Conservation (phyloP, 768 basidiomycete genomes). For the Hygrophorus pudorinus region DNA sequence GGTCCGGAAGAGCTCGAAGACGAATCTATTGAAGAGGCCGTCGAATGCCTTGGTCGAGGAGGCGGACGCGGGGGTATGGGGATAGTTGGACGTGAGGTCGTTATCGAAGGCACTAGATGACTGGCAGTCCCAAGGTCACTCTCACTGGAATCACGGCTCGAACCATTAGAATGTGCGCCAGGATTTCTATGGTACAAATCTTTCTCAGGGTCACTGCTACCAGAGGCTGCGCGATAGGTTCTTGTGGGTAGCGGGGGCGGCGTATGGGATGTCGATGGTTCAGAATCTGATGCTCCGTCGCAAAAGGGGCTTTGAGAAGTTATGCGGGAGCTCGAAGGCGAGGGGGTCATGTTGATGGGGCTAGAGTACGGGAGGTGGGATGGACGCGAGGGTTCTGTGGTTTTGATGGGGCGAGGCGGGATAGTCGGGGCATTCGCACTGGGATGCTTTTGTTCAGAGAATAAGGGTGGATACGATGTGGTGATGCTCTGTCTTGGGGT, state of each 20-base stretch:
- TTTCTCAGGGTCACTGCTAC: conserved; percentile 7
- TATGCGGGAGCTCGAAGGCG: too few relatives aligned
- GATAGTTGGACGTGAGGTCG: conserved; percentile 12
- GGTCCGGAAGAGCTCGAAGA: conserved; percentile 8
- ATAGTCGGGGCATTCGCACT: conserved; percentile 3
- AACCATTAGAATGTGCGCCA: conserved; percentile 21
- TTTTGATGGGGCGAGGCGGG: conserved; percentile 16
- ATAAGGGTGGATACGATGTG: conserved; percentile 7
- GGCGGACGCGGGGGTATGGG: conserved; percentile 24
- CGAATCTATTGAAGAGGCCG: too few relatives aligned
- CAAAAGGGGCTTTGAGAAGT: too few relatives aligned
- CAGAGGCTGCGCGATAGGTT: too few relatives aligned
- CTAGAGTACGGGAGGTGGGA: conserved; percentile 4
- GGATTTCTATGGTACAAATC: conserved; percentile 7
- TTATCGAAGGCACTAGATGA: conserved; percentile 3
- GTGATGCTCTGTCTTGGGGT: conserved; percentile 6
- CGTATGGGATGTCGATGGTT: too few relatives aligned
- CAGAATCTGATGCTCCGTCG: too few relatives aligned
- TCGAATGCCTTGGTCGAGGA: conserved; percentile 21
- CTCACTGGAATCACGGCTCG: conserved; percentile 31
- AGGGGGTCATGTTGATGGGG: conserved; percentile 11
- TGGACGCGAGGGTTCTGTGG: conserved; percentile 10
- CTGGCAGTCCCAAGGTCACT: conserved; percentile 16
- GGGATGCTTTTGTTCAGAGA: background rate
- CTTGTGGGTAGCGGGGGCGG: conserved; percentile 5